A percentile compares a stretch with the other conserved stretches of the same genome.
These are phyloP conservation scores for Zygoascus flipseniorum DNA, from an alignment of 805 yeast genomes.

Conservation along the genomic window DNA sequence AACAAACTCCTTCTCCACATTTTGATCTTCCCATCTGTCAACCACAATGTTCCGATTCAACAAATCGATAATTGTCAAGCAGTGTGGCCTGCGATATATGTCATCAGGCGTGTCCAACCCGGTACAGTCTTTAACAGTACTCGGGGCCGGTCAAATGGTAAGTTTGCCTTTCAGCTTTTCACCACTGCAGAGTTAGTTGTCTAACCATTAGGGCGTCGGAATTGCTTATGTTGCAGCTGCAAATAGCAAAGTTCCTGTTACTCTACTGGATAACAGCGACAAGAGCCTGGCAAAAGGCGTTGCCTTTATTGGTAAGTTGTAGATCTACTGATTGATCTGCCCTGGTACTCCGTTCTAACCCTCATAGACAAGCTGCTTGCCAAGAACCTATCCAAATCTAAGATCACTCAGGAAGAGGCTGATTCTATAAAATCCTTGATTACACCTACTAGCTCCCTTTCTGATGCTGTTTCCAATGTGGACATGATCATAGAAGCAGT, in stretches of 20 bases:
- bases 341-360: background rate
- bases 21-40: background rate
- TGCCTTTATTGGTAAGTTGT: slow-evolving; percentile 21
- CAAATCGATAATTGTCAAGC: background rate
- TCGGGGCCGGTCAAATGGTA: slow-evolving; percentile 39
- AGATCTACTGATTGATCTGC: background rate
- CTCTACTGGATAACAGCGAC: slow-evolving; percentile 28
- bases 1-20: background rate
- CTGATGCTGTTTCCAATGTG: slow-evolving; percentile 21
- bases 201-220: slow-evolving; percentile 30
- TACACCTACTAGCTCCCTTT: slow-evolving; percentile 18
- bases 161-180: background rate
- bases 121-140: slow-evolving; percentile 26
- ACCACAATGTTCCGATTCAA: background rate
- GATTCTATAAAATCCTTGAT: slow-evolving; percentile 23
- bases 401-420: slow-evolving; percentile 27
- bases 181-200: background rate
- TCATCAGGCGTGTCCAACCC: slow-evolving; percentile 1
- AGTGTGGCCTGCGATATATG: background rate
- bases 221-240: slow-evolving; percentile 36
- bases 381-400: slow-evolving; percentile 31
- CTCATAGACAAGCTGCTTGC: slow-evolving; percentile 28
- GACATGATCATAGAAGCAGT: slow-evolving; percentile 38
- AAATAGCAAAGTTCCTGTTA: slow-evolving; percentile 30
- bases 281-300: slow-evolving; percentile 27